phyloP scores from a whole-genome alignment of 768 basidiomycete species.

The Mycena kentingensis region DNA sequence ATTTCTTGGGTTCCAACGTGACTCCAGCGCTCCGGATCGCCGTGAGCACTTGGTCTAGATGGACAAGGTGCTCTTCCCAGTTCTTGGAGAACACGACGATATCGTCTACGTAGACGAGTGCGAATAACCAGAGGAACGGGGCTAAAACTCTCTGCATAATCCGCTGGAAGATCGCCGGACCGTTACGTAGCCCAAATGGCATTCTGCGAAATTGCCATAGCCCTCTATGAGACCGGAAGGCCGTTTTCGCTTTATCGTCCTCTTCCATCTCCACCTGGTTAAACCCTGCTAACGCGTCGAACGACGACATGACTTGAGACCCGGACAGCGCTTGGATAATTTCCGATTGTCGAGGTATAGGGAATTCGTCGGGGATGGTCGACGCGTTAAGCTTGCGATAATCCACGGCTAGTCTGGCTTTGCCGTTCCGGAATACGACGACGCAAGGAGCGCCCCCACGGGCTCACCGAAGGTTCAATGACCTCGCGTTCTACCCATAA shows the following conservation, averaged over 20 bases:
- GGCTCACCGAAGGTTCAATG: constrained; percentile 34
- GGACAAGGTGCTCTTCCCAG: constrained; percentile 24
- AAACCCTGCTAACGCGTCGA: constrained; percentile 33
- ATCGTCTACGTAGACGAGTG: too few species aligned
- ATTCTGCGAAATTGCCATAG: constrained; percentile 30
- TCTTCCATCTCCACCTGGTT: constrained; percentile 28
- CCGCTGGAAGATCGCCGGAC: constrained; percentile 6
- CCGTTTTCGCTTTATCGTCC: constrained; percentile 28
- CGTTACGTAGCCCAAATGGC: constrained; percentile 8
- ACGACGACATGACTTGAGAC: constrained; percentile 11
- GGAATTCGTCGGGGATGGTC: constrained; percentile 30
- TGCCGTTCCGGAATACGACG: constrained; percentile 39
- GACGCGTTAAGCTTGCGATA: constrained; percentile 21
- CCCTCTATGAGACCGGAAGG: constrained; percentile 33
- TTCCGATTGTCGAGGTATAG: constrained; percentile 27
- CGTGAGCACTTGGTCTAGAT: constrained; percentile 22
- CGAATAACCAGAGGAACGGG: constrained; percentile 1
- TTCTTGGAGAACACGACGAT: constrained; percentile 15
- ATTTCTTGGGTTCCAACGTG: constrained; percentile 30
- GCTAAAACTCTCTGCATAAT: constrained; percentile 4
- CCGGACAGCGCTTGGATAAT: constrained; percentile 28
- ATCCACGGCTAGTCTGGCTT: constrained; percentile 39
- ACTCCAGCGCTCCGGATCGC: constrained; percentile 20
- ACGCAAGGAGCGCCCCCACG: constrained; percentile 21
- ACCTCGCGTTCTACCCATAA: constrained; percentile 30